Conservation (phyloP, 345 rosid species). For the Murraya koenigii region DNA sequence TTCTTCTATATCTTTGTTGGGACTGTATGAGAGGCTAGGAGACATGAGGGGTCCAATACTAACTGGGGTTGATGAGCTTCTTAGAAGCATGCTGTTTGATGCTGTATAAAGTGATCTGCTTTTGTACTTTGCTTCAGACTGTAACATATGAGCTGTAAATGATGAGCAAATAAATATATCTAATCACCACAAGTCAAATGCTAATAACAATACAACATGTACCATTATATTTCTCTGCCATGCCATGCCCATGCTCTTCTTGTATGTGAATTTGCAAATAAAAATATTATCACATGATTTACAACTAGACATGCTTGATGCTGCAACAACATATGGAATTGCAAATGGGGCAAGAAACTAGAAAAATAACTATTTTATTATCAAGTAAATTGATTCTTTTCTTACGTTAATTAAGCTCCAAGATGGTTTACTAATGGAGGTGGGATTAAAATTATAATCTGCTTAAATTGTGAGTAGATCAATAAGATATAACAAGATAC, state of each 20-base stretch:
- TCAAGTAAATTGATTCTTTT: not conserved
- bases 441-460: not conserved
- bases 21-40: constrained; percentile 19
- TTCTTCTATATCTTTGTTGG: constrained; percentile 11
- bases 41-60: not conserved
- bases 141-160: not conserved
- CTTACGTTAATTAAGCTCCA: not conserved
- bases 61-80: constrained; percentile 29
- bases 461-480: not conserved
- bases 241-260: not conserved
- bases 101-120: not conserved
- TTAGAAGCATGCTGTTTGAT: constrained; percentile 19
- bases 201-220: not conserved
- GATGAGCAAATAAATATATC: not conserved
- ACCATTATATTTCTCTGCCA: not conserved
- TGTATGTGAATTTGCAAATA: not conserved
- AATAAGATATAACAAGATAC: not conserved
- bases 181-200: not conserved
- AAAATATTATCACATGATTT: not conserved
- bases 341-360: not conserved
- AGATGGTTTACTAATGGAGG: not conserved
- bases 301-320: not conserved
- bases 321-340: not conserved
- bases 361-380: not conserved
- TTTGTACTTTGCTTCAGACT: not conserved